Base-by-base conservation (phyloP, 2,329 filamentous ascomycete genomes). In the Curvularia lunata region DNA sequence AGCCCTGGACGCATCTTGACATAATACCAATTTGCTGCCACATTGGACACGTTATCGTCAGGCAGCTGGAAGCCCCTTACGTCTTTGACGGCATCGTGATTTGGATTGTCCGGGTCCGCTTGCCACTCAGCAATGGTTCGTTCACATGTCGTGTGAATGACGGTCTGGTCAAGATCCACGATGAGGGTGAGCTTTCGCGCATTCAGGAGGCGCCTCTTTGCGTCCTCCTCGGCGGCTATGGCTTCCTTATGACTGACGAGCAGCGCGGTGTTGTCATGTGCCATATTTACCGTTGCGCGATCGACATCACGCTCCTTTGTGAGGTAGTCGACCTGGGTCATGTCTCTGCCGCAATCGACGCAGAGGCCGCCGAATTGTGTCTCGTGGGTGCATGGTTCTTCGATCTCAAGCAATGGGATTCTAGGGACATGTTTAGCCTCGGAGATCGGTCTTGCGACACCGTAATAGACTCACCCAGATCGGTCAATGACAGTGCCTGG, bases 91-190 rank as follows among this genome's bases (percentile, higher is more conserved):
- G 93, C 91, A 19, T 91, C 87, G 75, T 97, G 88, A 69, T 99
- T 99, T 18, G 95, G 92, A 67, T 96, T 97, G 3, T 86, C 84
- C 23, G 89, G 86, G 75, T 99, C 93, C 48, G 87, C 85, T 81
- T 96, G 91, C 95, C 95, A 99, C 75, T 99, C 94, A 63, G 89
- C 92, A 53, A 99, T 89, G 0, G 95, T 99, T 6, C 93, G 94
- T 68, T 99, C 95, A 70, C 98, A 96, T 61, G 92, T 97, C 25
- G 95, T 95, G 77, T 99, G 95, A 66, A 99, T 99, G 70, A 99
- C 95, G 56, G 95, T 99, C 81, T 98, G 94, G 75, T 99, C 95
- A 53, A 99, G 83, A 82, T 99, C 95, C 67, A 99, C 95, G 25
- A 99, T 95, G 43, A 99, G 84, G 45, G 91, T 96, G 43, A 99